These are phyloP conservation scores for Phytophthora pisi DNA, from an alignment of 352 stramenopile genomes.

Conservation along the genomic window DNA sequence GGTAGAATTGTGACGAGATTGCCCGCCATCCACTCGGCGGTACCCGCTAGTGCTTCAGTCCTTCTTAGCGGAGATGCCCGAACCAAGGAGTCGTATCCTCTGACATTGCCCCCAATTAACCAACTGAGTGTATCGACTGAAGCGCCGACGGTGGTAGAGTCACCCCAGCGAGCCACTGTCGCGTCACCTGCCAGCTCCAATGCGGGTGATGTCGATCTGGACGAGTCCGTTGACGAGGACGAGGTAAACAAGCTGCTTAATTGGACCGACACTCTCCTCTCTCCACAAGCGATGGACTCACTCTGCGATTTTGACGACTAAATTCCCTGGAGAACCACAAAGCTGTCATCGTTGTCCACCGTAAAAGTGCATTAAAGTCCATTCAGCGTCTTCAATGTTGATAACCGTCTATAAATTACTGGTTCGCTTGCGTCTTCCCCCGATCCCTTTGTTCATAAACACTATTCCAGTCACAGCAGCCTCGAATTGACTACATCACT, in stretches of 20 bases:
- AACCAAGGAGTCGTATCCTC: conserved; percentile 1
- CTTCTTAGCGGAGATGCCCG: conserved; percentile 11
- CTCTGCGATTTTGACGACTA: conserved; percentile 48
- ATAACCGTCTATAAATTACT: conserved; percentile 42
- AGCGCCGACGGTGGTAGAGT: neutral
- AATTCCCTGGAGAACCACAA: conserved; percentile 1
- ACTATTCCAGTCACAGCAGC: conserved; percentile 12
- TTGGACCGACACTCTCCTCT: conserved; percentile 77
- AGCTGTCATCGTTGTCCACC: neutral
- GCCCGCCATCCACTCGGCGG: conserved; percentile 30
- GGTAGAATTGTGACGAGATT: conserved; percentile 23
- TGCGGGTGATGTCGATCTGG: conserved; percentile 37
- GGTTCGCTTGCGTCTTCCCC: conserved; percentile 22
- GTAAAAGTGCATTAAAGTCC: neutral
- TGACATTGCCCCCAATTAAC: conserved; percentile 19
- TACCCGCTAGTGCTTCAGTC: conserved; percentile 20
- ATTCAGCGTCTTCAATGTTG: conserved; percentile 19
- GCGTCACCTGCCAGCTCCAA: conserved; percentile 8
- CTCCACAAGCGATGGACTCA: conserved; percentile 46
- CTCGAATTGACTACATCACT: conserved; percentile 1
- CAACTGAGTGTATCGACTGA: conserved; percentile 1
- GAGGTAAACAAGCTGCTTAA: conserved; percentile 79
- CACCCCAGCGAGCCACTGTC: neutral
- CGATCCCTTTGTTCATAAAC: conserved; percentile 9
- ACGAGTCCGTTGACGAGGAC: conserved; percentile 80